Percentiles rank a stretch among this genome's conserved stretches.
Evolutionary conservation across 345 rosid species (phyloP).

Genomic region (Aquilaria yunnanensis): DNA sequence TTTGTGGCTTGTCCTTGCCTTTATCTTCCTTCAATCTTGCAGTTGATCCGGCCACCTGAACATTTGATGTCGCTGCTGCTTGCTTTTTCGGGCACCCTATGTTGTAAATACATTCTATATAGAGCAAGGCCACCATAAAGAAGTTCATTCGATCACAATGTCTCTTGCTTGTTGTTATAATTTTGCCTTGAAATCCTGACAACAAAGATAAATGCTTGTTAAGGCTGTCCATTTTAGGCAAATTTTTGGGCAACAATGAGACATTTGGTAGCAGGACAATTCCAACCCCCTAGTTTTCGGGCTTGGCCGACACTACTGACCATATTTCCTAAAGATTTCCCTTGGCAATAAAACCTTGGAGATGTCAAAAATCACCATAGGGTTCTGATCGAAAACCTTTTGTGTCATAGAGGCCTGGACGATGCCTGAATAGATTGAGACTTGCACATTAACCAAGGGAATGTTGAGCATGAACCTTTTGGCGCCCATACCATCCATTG

Average conservation of each 20-base stretch:
- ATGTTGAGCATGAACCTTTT: conserved; percentile 78
- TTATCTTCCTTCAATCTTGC: no score
- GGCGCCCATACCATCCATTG: conserved; percentile 73
- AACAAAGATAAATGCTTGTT: conserved; percentile 43
- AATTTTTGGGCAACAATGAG: conserved; percentile 41
- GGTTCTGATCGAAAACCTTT: conserved; percentile 83
- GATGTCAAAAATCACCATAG: conserved; percentile 76
- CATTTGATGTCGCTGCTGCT: no score
- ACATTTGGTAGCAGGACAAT: conserved; percentile 38
- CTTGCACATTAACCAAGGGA: conserved; percentile 69
- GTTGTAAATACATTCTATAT: conserved; percentile 56
- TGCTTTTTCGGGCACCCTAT: conserved; percentile 21
- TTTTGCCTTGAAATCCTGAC: conserved; percentile 30
- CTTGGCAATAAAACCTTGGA: conserved; percentile 28
- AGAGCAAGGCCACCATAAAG: conserved; percentile 24
- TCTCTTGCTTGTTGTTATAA: conserved; percentile 26
- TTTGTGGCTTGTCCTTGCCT: no score
- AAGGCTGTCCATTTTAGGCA: conserved; percentile 23
- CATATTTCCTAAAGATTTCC: conserved; percentile 51
- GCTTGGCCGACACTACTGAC: conserved; percentile 21
- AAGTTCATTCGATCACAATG: conserved; percentile 3
- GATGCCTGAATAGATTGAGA: conserved; percentile 71
- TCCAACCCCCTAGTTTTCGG: conserved; percentile 21
- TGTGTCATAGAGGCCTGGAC: conserved; percentile 80
- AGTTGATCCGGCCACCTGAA: no score